These are phyloP conservation scores for Selaginella tamariscina DNA, from an alignment of 75 land plant species.

Conservation along the genomic window DNA sequence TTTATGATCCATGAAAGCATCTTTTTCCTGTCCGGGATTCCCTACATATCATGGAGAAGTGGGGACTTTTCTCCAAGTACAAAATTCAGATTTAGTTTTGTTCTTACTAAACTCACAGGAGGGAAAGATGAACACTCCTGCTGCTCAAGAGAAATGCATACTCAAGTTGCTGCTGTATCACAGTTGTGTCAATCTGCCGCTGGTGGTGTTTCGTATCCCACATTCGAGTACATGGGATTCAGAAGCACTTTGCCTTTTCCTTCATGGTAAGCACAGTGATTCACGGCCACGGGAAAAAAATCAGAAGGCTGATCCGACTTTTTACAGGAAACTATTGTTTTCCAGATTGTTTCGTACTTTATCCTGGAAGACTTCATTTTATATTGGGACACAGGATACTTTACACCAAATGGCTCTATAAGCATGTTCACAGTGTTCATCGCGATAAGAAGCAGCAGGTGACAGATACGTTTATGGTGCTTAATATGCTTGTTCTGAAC, in stretches of 20 bases:
- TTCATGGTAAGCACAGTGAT: slow-evolving; percentile 50
- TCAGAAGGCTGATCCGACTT: background rate
- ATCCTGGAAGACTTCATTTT: slow-evolving; percentile 96
- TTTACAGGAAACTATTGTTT: slow-evolving; percentile 64
- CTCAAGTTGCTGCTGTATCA: slow-evolving; percentile 67
- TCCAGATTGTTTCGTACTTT: slow-evolving; percentile 85
- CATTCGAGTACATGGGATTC: slow-evolving; percentile 92
- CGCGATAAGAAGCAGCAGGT: slow-evolving; percentile 56
- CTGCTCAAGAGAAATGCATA: slow-evolving; percentile 84
- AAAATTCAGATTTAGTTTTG: slow-evolving; percentile 72
- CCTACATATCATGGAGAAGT: slow-evolving; percentile 69
- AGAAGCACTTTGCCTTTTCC: slow-evolving; percentile 76
- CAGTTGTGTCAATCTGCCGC: slow-evolving; percentile 87
- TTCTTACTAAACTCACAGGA: slow-evolving; percentile 20
- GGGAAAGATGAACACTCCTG: slow-evolving; percentile 69
- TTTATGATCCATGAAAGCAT: slow-evolving; percentile 89
- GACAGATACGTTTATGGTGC: background rate
- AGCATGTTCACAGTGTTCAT: slow-evolving; percentile 98
- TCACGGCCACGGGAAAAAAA: background rate
- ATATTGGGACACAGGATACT: slow-evolving; percentile 92
- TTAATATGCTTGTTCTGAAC: background rate
- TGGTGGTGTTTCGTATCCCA: no score
- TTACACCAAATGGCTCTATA: slow-evolving; percentile 97
- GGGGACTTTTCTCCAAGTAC: slow-evolving; percentile 71
- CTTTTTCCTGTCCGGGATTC: slow-evolving; percentile 91